Conservation (phyloP, 441 rosid species). For the Syzygium syzygioides region DNA sequence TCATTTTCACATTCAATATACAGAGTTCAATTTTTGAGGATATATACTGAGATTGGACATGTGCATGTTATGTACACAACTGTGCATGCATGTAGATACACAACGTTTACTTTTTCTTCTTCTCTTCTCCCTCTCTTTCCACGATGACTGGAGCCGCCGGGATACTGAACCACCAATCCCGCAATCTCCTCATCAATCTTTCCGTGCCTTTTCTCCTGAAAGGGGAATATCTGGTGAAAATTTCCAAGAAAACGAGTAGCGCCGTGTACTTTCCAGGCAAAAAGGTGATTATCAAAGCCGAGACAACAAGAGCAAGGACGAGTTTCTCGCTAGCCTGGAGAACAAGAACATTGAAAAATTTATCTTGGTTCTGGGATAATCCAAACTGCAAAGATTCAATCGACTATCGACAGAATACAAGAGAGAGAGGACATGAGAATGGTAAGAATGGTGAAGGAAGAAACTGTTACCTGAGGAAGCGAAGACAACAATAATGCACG, state of each 20-base stretch:
- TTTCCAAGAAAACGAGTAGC: constrained; percentile 48
- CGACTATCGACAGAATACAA: accelerated
- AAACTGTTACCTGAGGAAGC: constrained; percentile 56
- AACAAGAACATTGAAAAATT: background rate
- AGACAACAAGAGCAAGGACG: constrained; percentile 33
- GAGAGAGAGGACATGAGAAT: background rate
- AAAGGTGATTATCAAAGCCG: constrained; percentile 37
- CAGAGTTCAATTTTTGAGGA: background rate
- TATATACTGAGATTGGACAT: background rate
- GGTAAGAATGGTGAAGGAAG: background rate
- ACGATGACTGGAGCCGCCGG: constrained; percentile 82
- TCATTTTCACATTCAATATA: background rate
- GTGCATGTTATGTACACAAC: background rate
- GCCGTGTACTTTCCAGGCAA: constrained; percentile 41
- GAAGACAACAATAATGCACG: constrained; percentile 60
- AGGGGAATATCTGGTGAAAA: constrained; percentile 72
- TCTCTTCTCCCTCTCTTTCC: constrained; percentile 54
- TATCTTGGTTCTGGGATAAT: background rate
- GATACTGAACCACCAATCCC: constrained; percentile 94
- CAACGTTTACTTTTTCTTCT: constrained; percentile 42
- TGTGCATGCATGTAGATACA: background rate
- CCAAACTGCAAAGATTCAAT: background rate
- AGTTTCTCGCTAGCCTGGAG: constrained; percentile 65
- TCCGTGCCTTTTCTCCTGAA: constrained; percentile 59
- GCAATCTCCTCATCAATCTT: constrained; percentile 60